Evolutionary conservation across 2,329 filamentous ascomycete genomes (phyloP), one percentile per base, ranked within the genome.

Genomic region (Bipolaris gigantea): DNA sequence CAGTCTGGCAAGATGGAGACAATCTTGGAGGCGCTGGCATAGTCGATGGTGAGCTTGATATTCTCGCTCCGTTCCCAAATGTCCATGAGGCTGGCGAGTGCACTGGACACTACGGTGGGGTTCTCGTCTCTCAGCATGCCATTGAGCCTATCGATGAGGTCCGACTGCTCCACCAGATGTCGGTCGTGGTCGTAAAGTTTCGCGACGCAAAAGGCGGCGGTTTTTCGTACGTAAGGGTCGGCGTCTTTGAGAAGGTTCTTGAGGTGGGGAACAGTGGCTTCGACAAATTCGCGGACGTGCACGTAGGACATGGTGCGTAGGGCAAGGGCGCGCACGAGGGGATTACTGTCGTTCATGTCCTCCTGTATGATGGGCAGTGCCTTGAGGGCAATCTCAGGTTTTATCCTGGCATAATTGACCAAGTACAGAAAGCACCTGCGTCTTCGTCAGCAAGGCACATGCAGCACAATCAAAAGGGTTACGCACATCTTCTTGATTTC

Each of bases 401-500:
- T 93, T 81, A 93, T 89, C 57, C 94, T 85, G 46, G 94, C 90
- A 75, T 99, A 99, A 78, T 99, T 97, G 73, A 97, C 94, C 56
- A 99, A 79, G 75, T 95, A 99, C 57, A 99, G 80, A 73, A 97
- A 99, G 78, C 94, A 97, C 92, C 92, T 97, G 70, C 32, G 6
- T 30, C 32, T 44, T 38, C 27, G 63, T 77, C 69, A 78, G 73
- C 64, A 43, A 41, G 30, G 48, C 21, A 27, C 23, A 21, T 25
- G 42, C 18, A 10, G 21, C 38, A 46, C n/a, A 3, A 9, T 18
- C 16, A 34, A 21, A 21, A 38, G 15, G 8, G 40, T 23, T 38
- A 73, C 85, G 64, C 80, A 97, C 94, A 99, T 99, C 83, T 99
- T 99, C 84, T 99, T 99, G 78, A 99, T 97, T 77, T 99, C 94